Evolutionary conservation across 148 eudicot species (phyloP).

Genomic region (Linanthus parryae): DNA sequence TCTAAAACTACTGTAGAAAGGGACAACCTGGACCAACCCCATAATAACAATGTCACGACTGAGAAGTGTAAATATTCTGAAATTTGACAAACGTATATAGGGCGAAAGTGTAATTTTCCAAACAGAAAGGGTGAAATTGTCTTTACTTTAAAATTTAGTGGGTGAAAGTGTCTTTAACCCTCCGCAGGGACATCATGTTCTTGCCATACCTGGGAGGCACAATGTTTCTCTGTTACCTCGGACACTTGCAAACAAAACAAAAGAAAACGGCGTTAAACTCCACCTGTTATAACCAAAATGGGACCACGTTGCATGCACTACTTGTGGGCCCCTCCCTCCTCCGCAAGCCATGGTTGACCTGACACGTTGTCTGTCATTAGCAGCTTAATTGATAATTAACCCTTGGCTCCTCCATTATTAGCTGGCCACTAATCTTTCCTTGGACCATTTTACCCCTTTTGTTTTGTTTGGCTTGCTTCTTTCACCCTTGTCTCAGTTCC

Average conservation of each 20-base stretch:
- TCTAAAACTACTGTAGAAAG: too few species aligned
- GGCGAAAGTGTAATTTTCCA: too few species aligned
- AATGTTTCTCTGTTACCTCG: constrained; percentile 1
- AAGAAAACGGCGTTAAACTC: constrained; percentile 1
- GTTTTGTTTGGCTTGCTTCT: neutral
- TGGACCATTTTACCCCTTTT: neutral
- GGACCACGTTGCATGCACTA: constrained; percentile 8
- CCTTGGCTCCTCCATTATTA: too few species aligned
- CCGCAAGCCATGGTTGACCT: neutral
- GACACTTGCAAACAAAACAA: neutral
- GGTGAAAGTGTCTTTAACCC: too few species aligned
- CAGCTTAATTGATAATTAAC: neutral
- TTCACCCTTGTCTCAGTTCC: too few species aligned
- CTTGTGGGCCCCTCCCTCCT: constrained; percentile 5
- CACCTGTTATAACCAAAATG: too few species aligned
- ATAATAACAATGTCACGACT: too few species aligned
- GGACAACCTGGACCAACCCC: too few species aligned
- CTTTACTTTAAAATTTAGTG: too few species aligned
- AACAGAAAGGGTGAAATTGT: too few species aligned
- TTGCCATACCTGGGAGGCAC: neutral
- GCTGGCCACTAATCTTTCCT: neutral
- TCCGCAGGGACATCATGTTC: neutral
- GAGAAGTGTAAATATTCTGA: too few species aligned
- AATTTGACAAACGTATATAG: too few species aligned
- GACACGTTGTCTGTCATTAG: constrained; percentile 7